These are phyloP conservation scores for Piper betle DNA, from an alignment of 164 flowering plant species.

Conservation along the genomic window DNA sequence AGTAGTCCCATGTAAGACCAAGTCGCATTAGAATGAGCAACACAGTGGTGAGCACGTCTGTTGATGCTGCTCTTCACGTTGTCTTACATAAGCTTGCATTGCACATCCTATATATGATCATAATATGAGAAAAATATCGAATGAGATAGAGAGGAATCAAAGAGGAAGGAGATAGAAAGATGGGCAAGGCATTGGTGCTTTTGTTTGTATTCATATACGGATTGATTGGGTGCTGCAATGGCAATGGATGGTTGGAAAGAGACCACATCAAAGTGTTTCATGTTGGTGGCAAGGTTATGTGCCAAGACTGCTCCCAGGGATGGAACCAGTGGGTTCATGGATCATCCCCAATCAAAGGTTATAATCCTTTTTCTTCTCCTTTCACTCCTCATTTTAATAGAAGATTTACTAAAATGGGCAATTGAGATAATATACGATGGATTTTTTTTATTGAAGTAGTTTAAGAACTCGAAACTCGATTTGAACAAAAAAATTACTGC, in stretches of 20 bases:
- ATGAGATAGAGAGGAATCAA: neutral
- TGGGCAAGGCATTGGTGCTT: slow-evolving; percentile 12
- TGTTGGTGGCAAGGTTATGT: slow-evolving; percentile 58
- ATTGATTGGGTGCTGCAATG: slow-evolving; percentile 11
- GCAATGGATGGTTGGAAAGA: slow-evolving; percentile 10
- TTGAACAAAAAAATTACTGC: neutral
- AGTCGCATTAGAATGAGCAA: neutral
- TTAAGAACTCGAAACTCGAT: neutral
- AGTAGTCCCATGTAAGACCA: too few relatives aligned
- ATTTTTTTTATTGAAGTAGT: neutral
- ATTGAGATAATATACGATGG: neutral
- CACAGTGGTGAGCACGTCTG: neutral
- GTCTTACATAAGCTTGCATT: neutral
- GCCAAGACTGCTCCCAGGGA: slow-evolving; percentile 69
- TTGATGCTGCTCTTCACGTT: neutral
- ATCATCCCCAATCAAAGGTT: slow-evolving; percentile 50
- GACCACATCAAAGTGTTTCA: slow-evolving; percentile 21
- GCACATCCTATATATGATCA: neutral
- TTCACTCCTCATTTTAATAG: neutral
- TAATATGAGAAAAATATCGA: neutral
- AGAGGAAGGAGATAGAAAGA: slow-evolving; percentile 10
- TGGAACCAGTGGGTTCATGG: slow-evolving; percentile 57
- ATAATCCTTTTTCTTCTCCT: neutral
- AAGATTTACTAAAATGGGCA: too few relatives aligned
- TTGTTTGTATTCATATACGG: slow-evolving; percentile 9